Percentiles rank a stretch among this genome's conserved stretches.
Conservation (phyloP, 148 eudicot genomes). For the Spergularia marina region DNA sequence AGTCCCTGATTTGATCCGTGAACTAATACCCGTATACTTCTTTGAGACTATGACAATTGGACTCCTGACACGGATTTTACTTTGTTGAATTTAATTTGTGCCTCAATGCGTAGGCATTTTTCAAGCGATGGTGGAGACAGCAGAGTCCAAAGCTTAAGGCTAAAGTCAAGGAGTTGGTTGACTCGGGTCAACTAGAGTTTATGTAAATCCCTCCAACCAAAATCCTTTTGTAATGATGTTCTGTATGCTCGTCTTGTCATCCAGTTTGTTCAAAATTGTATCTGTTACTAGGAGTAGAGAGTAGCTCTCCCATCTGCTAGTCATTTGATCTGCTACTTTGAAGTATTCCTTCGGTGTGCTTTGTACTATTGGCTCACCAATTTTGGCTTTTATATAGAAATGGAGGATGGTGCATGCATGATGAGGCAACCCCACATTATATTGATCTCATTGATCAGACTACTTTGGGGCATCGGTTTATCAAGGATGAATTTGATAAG, state of each 20-base stretch:
- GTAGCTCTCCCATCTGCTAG: neutral
- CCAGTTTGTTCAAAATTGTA: neutral
- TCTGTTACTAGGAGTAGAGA: neutral
- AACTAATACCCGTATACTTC: neutral
- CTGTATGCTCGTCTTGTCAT: neutral
- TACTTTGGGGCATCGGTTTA: constrained; percentile 67
- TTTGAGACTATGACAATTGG: neutral
- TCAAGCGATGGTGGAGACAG: constrained; percentile 81
- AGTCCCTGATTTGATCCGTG: neutral
- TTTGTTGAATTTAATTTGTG: neutral
- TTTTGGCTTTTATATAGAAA: constrained; percentile 40
- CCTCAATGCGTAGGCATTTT: constrained; percentile 51
- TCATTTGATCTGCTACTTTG: neutral
- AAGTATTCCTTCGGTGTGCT: neutral
- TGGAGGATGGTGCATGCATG: constrained; percentile 86
- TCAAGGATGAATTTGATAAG: constrained; percentile 55
- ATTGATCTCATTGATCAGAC: constrained; percentile 80
- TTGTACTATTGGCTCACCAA: neutral
- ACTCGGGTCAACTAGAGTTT: constrained; percentile 70
- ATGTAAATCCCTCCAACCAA: constrained; percentile 40
- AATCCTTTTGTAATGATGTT: neutral
- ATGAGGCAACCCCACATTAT: constrained; percentile 79
- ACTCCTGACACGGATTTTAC: neutral
- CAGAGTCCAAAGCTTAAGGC: constrained; percentile 51
- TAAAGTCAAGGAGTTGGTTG: constrained; percentile 68